These are phyloP conservation scores for Nitzschia sp. DNA, from an alignment of 108 stramenopile genomes.

Conservation along the genomic window DNA sequence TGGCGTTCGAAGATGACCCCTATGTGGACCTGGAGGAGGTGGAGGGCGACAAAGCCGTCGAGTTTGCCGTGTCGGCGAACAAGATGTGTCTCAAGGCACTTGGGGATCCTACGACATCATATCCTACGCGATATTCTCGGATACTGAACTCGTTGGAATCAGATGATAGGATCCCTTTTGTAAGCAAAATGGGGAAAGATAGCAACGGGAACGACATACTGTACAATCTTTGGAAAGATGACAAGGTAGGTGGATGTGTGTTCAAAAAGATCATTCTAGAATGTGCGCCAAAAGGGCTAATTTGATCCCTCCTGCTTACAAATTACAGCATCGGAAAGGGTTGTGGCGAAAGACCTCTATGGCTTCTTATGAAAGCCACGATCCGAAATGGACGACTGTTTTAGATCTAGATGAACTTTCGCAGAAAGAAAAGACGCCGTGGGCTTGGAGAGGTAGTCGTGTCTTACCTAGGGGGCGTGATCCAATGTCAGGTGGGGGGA, in stretches of 20 bases:
- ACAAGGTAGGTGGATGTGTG: conserved; percentile 1
- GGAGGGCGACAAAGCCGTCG: conserved; percentile 65
- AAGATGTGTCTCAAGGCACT: conserved; percentile 66
- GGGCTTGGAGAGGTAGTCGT: conserved; percentile 83
- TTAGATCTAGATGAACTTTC: conserved; percentile 83
- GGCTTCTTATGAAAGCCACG: conserved; percentile 55
- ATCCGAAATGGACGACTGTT: conserved; percentile 76
- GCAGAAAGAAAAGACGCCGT: conserved; percentile 60
- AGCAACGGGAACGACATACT: conserved; percentile 51
- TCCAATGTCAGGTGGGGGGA: conserved; percentile 44
- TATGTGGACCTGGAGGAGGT: conserved; percentile 81
- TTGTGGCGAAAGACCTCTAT: conserved; percentile 82
- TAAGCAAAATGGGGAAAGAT: conserved; percentile 58
- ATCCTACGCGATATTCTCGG: conserved; percentile 52
- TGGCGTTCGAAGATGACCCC: too few relatives aligned
- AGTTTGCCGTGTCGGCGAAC: conserved; percentile 52
- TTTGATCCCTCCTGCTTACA: not conserved
- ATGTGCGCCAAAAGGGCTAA: not conserved
- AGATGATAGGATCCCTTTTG: conserved; percentile 79
- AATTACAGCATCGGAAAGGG: conserved; percentile 70
- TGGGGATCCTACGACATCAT: conserved; percentile 62
- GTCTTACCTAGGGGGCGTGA: conserved; percentile 63
- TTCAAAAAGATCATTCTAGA: too few relatives aligned
- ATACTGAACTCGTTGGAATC: conserved; percentile 66
- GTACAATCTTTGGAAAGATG: conserved; percentile 80